A percentile compares a stretch with the other conserved stretches of the same genome.
Conservation (phyloP, 2,329 filamentous ascomycete genomes). For the Karstenula rhodostoma region DNA sequence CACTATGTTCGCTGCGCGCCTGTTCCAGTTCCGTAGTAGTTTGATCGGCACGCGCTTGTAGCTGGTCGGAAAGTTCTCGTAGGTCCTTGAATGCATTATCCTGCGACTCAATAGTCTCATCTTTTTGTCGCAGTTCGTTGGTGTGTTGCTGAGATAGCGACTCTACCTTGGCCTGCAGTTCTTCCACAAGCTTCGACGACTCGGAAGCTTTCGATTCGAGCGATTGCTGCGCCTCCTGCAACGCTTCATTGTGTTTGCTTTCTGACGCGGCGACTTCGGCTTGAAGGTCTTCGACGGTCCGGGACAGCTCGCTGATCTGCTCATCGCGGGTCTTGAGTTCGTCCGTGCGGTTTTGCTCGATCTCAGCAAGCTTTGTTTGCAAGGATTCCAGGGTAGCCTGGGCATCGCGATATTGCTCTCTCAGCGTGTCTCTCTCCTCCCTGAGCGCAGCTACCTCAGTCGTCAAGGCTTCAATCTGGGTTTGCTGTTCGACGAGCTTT, state of each 20-base stretch:
- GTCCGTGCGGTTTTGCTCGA: slow-evolving; percentile 40
- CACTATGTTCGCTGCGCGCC: slow-evolving; percentile 39
- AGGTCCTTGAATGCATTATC: slow-evolving; percentile 34
- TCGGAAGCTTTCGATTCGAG: slow-evolving; percentile 41
- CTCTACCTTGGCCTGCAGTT: slow-evolving; percentile 43
- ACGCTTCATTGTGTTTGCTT: slow-evolving; percentile 31
- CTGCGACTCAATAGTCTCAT: slow-evolving; percentile 40
- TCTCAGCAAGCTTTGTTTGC: slow-evolving; percentile 36
- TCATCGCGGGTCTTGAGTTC: slow-evolving; percentile 37
- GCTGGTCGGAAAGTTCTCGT: slow-evolving; percentile 33
- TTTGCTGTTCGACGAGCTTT: slow-evolving; percentile 43
- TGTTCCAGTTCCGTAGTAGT: slow-evolving; percentile 36
- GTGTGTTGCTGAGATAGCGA: slow-evolving; percentile 43
- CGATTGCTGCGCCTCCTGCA: slow-evolving; percentile 34
- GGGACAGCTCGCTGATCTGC: slow-evolving; percentile 38
- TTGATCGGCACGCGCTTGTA: slow-evolving; percentile 43
- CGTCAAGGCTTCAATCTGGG: slow-evolving; percentile 37
- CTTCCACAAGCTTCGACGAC: slow-evolving; percentile 39
- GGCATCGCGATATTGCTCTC: slow-evolving; percentile 31
- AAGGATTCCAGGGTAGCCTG: slow-evolving; percentile 35
- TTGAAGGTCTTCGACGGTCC: slow-evolving; percentile 36
- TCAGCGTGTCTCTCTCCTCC: slow-evolving; percentile 36
- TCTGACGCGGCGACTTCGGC: slow-evolving; percentile 32
- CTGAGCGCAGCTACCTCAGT: slow-evolving; percentile 33
- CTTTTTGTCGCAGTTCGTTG: slow-evolving; percentile 41